A percentile compares a stretch with the other conserved stretches of the same genome.
Evolutionary conservation across 1,284 basidiomycete genomes (phyloP).

Genomic region (Moesziomyces antarcticus): DNA sequence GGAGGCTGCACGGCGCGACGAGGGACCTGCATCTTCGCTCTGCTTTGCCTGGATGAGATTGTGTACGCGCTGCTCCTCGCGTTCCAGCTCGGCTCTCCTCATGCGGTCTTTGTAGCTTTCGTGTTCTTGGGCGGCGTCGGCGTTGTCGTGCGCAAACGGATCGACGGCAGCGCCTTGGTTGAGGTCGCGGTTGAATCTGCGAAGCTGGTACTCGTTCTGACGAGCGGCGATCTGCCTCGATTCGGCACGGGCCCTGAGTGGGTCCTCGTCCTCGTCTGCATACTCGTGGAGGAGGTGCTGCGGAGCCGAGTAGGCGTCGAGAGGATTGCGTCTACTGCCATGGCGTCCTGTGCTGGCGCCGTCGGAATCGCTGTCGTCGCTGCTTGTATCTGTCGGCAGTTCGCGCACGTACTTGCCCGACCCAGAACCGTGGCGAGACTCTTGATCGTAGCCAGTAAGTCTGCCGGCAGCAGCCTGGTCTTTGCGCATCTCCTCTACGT

Average conservation of each 20-base stretch:
- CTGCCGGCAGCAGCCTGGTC: slow-evolving; percentile 46
- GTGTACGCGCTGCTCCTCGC: slow-evolving; percentile 88
- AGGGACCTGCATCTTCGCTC: slow-evolving; percentile 77
- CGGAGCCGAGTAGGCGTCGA: slow-evolving; percentile 76
- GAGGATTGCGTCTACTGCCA: slow-evolving; percentile 50
- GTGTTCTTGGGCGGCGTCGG: slow-evolving; percentile 74
- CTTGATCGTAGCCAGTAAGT: slow-evolving; percentile 50
- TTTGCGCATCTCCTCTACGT: slow-evolving; percentile 51
- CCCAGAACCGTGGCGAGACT: slow-evolving; percentile 38
- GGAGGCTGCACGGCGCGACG: background rate
- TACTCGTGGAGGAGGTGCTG: slow-evolving; percentile 96
- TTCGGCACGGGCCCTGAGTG: slow-evolving; percentile 90
- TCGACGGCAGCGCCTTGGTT: slow-evolving; percentile 50
- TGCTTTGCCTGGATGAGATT: slow-evolving; percentile 85
- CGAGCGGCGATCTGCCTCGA: slow-evolving; percentile 92
- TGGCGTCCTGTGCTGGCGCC: background rate
- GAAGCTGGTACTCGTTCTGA: slow-evolving; percentile 94
- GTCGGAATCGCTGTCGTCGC: slow-evolving; percentile 46
- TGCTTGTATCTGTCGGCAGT: slow-evolving; percentile 38
- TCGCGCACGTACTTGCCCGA: slow-evolving; percentile 51
- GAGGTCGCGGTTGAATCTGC: slow-evolving; percentile 75
- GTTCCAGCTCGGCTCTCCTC: slow-evolving; percentile 88
- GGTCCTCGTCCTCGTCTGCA: slow-evolving; percentile 87
- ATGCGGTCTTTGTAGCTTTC: slow-evolving; percentile 94
- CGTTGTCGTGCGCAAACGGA: slow-evolving; percentile 71